Base-by-base conservation (phyloP, 768 basidiomycete species). In the Arthromyces matolae region DNA sequence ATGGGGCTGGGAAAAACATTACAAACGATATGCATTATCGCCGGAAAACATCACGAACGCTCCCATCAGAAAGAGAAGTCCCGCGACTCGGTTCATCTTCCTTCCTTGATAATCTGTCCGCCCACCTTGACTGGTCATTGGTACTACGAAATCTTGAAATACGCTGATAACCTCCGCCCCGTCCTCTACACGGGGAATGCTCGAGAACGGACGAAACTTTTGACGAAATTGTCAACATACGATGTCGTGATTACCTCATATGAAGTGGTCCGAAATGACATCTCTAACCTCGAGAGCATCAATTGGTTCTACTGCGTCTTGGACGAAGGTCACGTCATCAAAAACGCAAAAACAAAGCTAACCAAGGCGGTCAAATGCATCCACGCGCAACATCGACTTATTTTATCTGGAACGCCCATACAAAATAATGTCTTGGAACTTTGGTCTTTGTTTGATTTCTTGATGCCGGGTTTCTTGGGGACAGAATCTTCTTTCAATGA, bases 381-480 rank as follows among this genome's bases (percentile, higher is more conserved):
- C 36, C 81, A 79, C 45, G 91, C 95, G 1, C 86, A 93, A 49
- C 96, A 99, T 68, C 85, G 96, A 19, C 75, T 99, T 18, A 89
- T 99, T 60, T 73, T 99, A 3, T 96, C 93, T 0, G 96, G 96
- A 29, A 99, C 96, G 5, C 96, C 96, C 0, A 98, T 99, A 49
- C 96, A 99, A 69, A 99, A 99, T 64, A 98, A 99, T 62, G 93
- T 99, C 2, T 73, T 99, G 40, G 96, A 99, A 63, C 71, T 99
- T 2, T 99, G 96, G 96, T 96, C 92, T 66, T 71, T 99, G 35
- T 99, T 99, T 65, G 96, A 99, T 68, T 99, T 98, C 71, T 71
- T 99, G 55, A 99, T 99, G 96, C 96, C 96, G 13, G 96, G 96
- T 3, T 98, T 99, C 71, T 72, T 99, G 42, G 96, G 96, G n/a